Evolutionary conservation across 345 rosid genomes (phyloP).

Genomic region (Firmiana major): DNA sequence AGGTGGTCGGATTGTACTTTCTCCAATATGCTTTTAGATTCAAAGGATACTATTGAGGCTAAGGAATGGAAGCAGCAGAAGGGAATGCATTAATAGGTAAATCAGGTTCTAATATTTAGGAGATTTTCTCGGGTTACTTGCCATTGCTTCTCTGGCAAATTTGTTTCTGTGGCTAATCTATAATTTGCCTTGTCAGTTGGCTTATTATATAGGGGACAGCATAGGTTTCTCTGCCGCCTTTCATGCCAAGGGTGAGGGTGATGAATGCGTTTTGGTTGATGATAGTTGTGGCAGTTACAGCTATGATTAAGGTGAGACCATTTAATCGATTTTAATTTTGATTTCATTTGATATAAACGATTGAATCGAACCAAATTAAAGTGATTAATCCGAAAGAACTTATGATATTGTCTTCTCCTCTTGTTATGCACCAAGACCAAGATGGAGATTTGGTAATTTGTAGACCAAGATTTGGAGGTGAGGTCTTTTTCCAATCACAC

Average conservation of each 20-base stretch:
- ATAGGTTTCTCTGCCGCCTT: not conserved
- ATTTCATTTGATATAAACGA: no score
- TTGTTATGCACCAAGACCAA: not conserved
- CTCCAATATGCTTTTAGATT: not conserved
- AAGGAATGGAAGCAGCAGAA: not conserved
- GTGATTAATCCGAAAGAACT: no score
- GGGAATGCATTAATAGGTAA: slow-evolving; percentile 2
- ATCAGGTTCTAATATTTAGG: slow-evolving; percentile 11
- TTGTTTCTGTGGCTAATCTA: not conserved
- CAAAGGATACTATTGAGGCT: not conserved
- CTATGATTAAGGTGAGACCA: no score
- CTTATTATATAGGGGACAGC: not conserved
- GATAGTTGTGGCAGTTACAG: no score
- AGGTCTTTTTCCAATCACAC: not conserved
- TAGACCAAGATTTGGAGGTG: not conserved
- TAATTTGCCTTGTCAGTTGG: slow-evolving; percentile 10
- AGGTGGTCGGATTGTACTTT: not conserved
- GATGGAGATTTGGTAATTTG: not conserved
- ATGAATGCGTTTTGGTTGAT: no score
- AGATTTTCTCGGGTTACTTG: not conserved
- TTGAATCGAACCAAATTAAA: no score
- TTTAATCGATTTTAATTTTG: no score
- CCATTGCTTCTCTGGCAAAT: not conserved
- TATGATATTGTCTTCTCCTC: not conserved
- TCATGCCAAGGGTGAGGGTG: not conserved